phyloP scores from a whole-genome alignment of 2,329 filamentous ascomycete species.

The Raffaelea deltoideospora region DNA sequence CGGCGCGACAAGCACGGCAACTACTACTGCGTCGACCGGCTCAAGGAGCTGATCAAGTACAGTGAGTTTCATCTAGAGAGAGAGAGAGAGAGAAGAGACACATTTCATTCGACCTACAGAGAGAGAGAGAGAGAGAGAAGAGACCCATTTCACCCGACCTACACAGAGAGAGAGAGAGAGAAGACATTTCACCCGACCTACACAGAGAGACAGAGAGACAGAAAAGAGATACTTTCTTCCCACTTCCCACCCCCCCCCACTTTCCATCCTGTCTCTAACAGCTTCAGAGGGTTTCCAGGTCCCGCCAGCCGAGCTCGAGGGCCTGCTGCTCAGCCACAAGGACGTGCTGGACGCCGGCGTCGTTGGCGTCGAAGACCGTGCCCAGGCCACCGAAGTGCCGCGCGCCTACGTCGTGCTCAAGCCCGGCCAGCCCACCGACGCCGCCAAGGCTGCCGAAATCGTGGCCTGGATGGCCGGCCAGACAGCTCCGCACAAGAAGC shows the following conservation, averaged over 20 bases:
- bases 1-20: conserved; percentile 63
- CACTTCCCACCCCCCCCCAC: neutral
- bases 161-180: no score
- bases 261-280: neutral
- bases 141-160: no score
- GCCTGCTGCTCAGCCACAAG: conserved; percentile 24
- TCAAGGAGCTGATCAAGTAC: conserved; percentile 53
- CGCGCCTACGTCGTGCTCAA: conserved; percentile 46
- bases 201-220: no score
- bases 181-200: no score
- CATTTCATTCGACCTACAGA: no score
- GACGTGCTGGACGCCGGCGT: conserved; percentile 45
- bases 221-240: no score
- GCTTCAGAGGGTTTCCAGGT: conserved; percentile 57
- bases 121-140: no score
- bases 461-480: conserved; percentile 19
- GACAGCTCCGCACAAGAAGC: conserved; percentile 41
- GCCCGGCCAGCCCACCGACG: conserved; percentile 16
- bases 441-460: conserved; percentile 23
- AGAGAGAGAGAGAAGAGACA: no score
- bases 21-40: conserved; percentile 79
- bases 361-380: conserved; percentile 43
- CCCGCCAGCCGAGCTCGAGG: conserved; percentile 49
- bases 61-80: no score
- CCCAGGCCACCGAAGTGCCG: conserved; percentile 52